A percentile compares a stretch with the other conserved stretches of the same genome.
Evolutionary conservation across 345 rosid species (phyloP).

Genomic region (Murraya paniculata): DNA sequence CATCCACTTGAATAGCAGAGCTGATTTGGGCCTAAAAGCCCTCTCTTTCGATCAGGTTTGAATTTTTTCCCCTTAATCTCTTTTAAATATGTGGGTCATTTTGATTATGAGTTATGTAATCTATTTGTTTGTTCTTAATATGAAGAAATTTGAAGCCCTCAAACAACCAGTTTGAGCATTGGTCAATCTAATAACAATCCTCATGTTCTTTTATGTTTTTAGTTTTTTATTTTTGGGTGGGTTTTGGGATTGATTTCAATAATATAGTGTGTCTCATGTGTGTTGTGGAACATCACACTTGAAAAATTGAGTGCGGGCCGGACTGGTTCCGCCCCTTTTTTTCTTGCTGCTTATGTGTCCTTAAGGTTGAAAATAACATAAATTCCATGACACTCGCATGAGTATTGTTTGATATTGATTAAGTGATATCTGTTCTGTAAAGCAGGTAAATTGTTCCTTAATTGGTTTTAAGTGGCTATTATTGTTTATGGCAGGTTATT

Average conservation of each 20-base stretch:
- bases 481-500: background rate
- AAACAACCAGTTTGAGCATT: background rate
- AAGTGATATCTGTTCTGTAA: background rate
- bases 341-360: background rate
- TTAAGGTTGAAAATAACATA: background rate
- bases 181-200: background rate
- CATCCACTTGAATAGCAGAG: conserved; percentile 71
- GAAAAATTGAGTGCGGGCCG: background rate
- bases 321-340: background rate
- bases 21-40: conserved; percentile 49
- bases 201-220: background rate
- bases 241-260: background rate
- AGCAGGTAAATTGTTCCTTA: background rate
- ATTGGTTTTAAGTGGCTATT: background rate
- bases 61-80: background rate
- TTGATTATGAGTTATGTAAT: background rate
- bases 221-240: background rate
- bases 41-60: conserved; percentile 34
- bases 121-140: background rate
- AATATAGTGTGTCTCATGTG: background rate
- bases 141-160: background rate
- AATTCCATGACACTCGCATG: background rate
- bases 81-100: background rate
- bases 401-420: background rate
- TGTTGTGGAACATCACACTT: background rate